Evolutionary conservation across 805 yeast genomes (phyloP), one percentile per base, ranked within the genome.

Genomic region (Wickerhamomyces pijperi): DNA sequence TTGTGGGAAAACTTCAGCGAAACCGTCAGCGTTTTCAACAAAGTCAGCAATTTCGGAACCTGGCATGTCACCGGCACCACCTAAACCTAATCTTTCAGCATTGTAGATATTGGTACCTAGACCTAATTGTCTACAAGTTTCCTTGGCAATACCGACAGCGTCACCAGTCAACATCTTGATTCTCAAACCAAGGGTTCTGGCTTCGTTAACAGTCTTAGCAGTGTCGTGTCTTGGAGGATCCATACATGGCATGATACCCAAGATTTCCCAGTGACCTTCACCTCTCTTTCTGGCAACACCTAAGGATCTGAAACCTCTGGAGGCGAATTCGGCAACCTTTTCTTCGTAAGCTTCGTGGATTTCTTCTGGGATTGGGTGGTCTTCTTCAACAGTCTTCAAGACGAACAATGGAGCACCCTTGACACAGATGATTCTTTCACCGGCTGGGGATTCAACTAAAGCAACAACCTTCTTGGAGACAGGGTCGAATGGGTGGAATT

Each of bases 221-320:
- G 96, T 87, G 68, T 87, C 96, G 70, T 87, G 94, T 78, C 96
- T 83, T 70, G 96, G 96, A 60, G 96, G 96, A 70, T 87, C 96
- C 88, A 84, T 82, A 72, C 95, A 86, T 67, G 96, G 96, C 95
- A 87, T 86, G 65, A 87, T 88, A 65, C 96, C 96, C 61, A 87
- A 72, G 56, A 87, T 86, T 72, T 87, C 95, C 95, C 95, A 87
- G 78, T 84, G 94, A 58, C 94, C 94, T 69, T 85, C 95, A 70
- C 94, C 95, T 74, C 94, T 80, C 85, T 85, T 85, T 78, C 96
- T 84, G 51, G 96, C 96, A 72, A 87, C 95, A 81, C 96, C 96
- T 64, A 87, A 75, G 60, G 96, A 87, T 71, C 96, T 77, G 90
- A 85, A 87, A 77, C 96, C 96, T 78, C 95, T 82, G 57, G 94